Evolutionary conservation across 768 basidiomycete genomes (phyloP), one percentile per base, ranked within the genome.

Genomic region (Agaricus subrufescens): DNA sequence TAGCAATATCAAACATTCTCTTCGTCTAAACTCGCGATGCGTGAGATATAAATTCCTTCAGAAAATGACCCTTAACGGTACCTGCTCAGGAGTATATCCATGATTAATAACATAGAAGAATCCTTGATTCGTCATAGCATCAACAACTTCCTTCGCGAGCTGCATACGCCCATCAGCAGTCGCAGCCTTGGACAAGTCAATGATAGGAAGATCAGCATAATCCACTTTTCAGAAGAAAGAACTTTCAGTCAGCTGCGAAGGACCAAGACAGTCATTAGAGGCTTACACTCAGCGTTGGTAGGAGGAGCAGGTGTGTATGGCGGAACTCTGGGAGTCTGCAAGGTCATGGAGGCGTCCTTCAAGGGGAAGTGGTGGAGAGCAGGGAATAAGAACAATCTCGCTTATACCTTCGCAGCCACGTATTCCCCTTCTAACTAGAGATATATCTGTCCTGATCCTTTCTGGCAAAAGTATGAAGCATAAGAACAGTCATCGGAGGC

Each of bases 101-200:
- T 81, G 78, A 42, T 78, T 79, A 23, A 79, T 65, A 19, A 75
- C 73, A 56, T 79, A 80, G 65, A 80, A 76, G 54, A 81, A 80
- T 1, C 79, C 77, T 27, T 74, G 67, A 3, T 63, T 66, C 1
- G 63, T 59, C 69, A 84, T 73, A 2, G 82, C 82, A 47, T 79
- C 71, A 23, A 67, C 69, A 4, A 79, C 71, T 59, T 79, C 70
- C 5, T 61, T 50, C 0, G 75, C 74, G 1, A 84, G 65, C 27
- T 61, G 61, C 0, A 62, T 58, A 9, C 75, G 73, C 4, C 70
- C 75, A 55, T 78, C 73, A 0, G 63, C 59, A 10, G 71, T 78
- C 1, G 58, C 50, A 1, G 69, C 71, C 48, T 71, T 68, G 9
- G 80, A 70, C 14, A 85, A 61, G 59, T 85, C 82, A 50, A 85